These are phyloP conservation scores for Talaromyces sp. DNA, from an alignment of 2,329 filamentous ascomycete genomes.

Conservation along the genomic window DNA sequence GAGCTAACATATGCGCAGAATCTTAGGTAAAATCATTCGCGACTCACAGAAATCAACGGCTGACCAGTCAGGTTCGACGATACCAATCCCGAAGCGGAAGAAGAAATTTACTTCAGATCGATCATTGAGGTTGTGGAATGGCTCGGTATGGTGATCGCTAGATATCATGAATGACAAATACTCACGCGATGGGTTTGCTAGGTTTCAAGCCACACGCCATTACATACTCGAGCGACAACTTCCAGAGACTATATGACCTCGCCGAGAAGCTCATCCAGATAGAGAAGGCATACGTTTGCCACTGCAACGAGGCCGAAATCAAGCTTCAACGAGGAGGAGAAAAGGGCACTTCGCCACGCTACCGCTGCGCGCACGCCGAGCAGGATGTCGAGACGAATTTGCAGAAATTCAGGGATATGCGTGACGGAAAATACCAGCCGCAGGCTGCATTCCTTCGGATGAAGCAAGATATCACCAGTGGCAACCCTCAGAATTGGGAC, in stretches of 20 bases:
- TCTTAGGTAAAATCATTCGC: constrained; percentile 11
- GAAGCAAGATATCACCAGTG: constrained; percentile 77
- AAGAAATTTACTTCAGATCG: constrained; percentile 80
- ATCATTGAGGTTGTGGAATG: constrained; percentile 85
- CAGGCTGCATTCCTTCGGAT: constrained; percentile 83
- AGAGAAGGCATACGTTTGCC: constrained; percentile 75
- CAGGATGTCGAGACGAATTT: constrained; percentile 73
- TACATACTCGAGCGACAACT: constrained; percentile 89
- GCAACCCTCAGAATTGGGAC: constrained; percentile 97
- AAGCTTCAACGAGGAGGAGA: constrained; percentile 78
- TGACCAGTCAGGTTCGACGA: constrained; percentile 83
- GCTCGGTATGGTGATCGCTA: constrained; percentile 37
- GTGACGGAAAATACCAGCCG: constrained; percentile 84
- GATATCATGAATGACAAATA: neutral
- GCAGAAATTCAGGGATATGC: constrained; percentile 82
- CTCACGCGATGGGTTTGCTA: constrained; percentile 37
- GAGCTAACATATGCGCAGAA: constrained; percentile 10
- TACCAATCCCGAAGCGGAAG: constrained; percentile 90
- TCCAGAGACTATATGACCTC: constrained; percentile 79
- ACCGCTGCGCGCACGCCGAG: constrained; percentile 75
- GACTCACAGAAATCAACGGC: neutral
- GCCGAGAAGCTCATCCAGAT: constrained; percentile 77
- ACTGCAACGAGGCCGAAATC: constrained; percentile 75
- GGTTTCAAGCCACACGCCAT: constrained; percentile 75
- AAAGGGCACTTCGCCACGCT: constrained; percentile 62